Evolutionary conservation across 805 yeast genomes (phyloP).

Genomic region (Tetrapisispora arboricola): DNA sequence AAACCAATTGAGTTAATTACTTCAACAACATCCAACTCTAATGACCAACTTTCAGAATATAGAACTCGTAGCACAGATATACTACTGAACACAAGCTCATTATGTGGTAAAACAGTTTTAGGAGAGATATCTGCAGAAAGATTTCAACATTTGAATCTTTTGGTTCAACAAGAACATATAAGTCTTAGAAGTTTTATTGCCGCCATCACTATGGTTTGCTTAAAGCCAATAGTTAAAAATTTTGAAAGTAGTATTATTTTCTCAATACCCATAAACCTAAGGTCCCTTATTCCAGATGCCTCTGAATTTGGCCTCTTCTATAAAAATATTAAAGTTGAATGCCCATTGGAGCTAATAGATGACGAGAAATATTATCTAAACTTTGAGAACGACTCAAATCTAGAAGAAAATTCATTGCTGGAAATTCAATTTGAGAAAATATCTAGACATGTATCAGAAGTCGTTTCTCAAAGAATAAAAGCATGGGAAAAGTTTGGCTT

Average conservation of each 20-base stretch:
- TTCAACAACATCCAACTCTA: slow-evolving; percentile 4
- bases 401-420: slow-evolving; percentile 3
- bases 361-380: slow-evolving; percentile 9
- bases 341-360: slow-evolving; percentile 19
- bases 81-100: slow-evolving; percentile 8
- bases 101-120: slow-evolving; percentile 21
- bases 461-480: slow-evolving; percentile 10
- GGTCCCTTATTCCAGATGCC: slow-evolving; percentile 9
- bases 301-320: slow-evolving; percentile 17
- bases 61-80: slow-evolving; percentile 8
- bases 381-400: slow-evolving; percentile 7
- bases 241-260: slow-evolving; percentile 15
- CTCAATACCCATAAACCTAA: slow-evolving; percentile 18
- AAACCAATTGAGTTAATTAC: slow-evolving; percentile 18
- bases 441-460: slow-evolving; percentile 12
- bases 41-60: slow-evolving; percentile 4
- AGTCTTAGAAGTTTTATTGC: slow-evolving; percentile 20
- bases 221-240: slow-evolving; percentile 16
- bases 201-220: slow-evolving; percentile 21
- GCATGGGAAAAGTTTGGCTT: slow-evolving; percentile 18
- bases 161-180: slow-evolving; percentile 11
- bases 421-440: slow-evolving; percentile 20
- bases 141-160: background rate
- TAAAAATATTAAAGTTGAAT: slow-evolving; percentile 19
- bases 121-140: background rate